Evolutionary conservation across 2,329 filamentous ascomycete genomes (phyloP).

Genomic region (Trichophyton equinum): DNA sequence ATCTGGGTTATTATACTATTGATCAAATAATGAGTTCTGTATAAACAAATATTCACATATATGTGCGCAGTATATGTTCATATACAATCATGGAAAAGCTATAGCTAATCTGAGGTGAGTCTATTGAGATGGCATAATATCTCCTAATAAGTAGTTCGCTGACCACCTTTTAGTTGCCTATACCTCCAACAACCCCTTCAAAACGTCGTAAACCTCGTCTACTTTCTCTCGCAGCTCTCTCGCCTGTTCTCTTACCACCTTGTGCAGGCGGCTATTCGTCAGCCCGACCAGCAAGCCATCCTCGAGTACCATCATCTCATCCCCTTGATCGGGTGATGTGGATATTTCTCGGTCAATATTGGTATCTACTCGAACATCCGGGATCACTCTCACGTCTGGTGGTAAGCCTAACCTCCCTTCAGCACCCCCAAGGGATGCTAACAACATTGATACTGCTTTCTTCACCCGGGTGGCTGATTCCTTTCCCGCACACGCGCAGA

Average conservation of each 20-base stretch:
- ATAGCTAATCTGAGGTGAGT: not conserved
- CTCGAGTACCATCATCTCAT: not conserved
- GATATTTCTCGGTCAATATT: not conserved
- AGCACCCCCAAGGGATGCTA: not conserved
- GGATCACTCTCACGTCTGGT: not conserved
- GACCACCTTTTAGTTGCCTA: not conserved
- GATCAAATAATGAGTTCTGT: not conserved
- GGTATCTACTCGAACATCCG: not conserved
- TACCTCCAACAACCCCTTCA: not conserved
- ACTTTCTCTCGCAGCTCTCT: not conserved
- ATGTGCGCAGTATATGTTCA: not conserved
- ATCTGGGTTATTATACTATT: no score
- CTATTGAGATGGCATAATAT: not conserved
- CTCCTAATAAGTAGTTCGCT: not conserved
- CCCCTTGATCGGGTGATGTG: not conserved
- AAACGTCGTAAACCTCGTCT: not conserved
- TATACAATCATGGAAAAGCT: not conserved
- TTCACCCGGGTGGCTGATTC: not conserved
- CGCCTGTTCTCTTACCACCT: not conserved
- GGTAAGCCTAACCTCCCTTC: not conserved
- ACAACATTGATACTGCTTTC: not conserved
- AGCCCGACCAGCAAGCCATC: not conserved
- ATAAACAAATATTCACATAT: not conserved
- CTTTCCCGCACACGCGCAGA: not conserved
- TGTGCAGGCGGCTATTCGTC: not conserved